These are phyloP conservation scores for Termitomyces sp. DNA, from an alignment of 768 basidiomycete genomes.

Conservation along the genomic window DNA sequence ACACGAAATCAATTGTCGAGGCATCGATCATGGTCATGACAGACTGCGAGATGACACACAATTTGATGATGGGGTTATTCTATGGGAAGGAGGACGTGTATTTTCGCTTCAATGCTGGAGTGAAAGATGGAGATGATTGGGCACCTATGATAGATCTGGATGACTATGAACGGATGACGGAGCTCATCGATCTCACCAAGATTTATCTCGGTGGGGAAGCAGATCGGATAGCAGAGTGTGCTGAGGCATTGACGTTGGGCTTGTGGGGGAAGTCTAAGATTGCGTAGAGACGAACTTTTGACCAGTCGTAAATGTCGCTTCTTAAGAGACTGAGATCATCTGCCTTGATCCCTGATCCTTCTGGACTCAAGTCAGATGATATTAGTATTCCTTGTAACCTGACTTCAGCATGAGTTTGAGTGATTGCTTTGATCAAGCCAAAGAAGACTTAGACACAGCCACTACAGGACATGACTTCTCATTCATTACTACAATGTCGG, in stretches of 20 bases:
- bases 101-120: conserved; percentile 11
- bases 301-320: too few species aligned
- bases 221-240: conserved; percentile 3
- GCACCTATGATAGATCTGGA: conserved; percentile 7
- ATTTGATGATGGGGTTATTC: conserved; percentile 4
- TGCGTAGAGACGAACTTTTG: background rate
- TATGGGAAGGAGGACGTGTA: conserved; percentile 6
- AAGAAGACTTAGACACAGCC: too few species aligned
- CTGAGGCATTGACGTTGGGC: background rate
- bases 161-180: conserved; percentile 5
- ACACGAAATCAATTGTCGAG: background rate
- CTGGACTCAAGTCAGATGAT: too few species aligned
- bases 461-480: background rate
- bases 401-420: too few species aligned
- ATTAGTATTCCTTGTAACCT: too few species aligned
- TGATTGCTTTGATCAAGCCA: too few species aligned
- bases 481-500: background rate
- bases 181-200: conserved; percentile 5
- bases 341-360: too few species aligned
- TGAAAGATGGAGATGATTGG: conserved; percentile 7
- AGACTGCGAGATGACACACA: conserved; percentile 8
- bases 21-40: conserved; percentile 6
- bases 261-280: background rate
- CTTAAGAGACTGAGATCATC: too few species aligned
- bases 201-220: conserved; percentile 3